Evolutionary conservation across 2,329 filamentous ascomycete species (phyloP).

Genomic region (Trichocomaceae sp.): DNA sequence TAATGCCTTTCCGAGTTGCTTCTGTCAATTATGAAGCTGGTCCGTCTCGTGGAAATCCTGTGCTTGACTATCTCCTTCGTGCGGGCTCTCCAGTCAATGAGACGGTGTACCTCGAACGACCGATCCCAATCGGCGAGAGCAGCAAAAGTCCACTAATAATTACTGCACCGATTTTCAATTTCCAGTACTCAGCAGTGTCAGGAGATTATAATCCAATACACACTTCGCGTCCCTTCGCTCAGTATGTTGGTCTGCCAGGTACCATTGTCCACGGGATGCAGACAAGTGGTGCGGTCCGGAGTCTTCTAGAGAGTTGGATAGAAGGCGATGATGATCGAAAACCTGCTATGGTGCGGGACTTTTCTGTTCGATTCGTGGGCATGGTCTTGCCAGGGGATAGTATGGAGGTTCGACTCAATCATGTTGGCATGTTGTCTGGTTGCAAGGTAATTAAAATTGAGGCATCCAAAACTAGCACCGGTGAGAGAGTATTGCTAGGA

Average conservation of each 20-base stretch:
- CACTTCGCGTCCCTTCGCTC: slow-evolving; percentile 91
- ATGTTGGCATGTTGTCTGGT: slow-evolving; percentile 93
- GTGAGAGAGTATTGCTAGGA: slow-evolving; percentile 89
- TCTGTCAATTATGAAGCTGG: slow-evolving; percentile 50
- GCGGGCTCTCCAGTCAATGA: not conserved
- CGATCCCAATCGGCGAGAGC: slow-evolving; percentile 17
- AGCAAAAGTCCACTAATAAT: slow-evolving; percentile 62
- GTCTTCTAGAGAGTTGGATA: slow-evolving; percentile 94
- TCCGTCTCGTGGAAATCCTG: not conserved
- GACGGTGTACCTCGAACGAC: not conserved
- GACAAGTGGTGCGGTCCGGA: slow-evolving; percentile 90
- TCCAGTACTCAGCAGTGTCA: slow-evolving; percentile 94
- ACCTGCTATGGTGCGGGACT: slow-evolving; percentile 86
- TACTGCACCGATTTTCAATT: slow-evolving; percentile 91
- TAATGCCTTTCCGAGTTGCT: slow-evolving; percentile 71
- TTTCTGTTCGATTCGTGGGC: slow-evolving; percentile 88
- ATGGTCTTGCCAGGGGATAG: slow-evolving; percentile 98
- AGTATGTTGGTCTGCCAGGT: slow-evolving; percentile 87
- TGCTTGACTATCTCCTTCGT: not conserved
- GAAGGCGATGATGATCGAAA: slow-evolving; percentile 67
- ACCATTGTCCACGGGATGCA: slow-evolving; percentile 99
- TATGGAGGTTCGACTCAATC: slow-evolving; percentile 87
- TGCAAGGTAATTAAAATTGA: slow-evolving; percentile 99
- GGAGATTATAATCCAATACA: slow-evolving; percentile 99
- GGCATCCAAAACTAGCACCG: slow-evolving; percentile 86